A percentile compares a stretch with the other conserved stretches of the same genome.
Evolutionary conservation across 108 stramenopile species (phyloP).

Genomic region (Skeletonema costatum): DNA sequence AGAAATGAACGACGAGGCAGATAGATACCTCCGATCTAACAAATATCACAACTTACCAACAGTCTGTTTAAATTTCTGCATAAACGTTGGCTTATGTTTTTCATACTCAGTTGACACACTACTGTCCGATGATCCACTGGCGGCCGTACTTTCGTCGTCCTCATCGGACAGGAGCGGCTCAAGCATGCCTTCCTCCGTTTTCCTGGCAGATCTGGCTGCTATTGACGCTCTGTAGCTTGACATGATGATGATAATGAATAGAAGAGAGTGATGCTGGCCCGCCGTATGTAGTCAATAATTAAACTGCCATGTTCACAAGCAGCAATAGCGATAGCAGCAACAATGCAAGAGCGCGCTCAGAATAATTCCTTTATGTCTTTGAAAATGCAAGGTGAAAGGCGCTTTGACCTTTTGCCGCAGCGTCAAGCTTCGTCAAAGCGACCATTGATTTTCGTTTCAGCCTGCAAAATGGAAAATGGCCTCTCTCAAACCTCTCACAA

Average conservation of each 20-base stretch:
- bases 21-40: background rate
- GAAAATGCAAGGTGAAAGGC: too few species aligned
- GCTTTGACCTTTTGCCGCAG: too few species aligned
- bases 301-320: too few species aligned
- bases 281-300: background rate
- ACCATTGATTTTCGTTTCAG: background rate
- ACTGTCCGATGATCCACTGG: background rate
- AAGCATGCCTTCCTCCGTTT: background rate
- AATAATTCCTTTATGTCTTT: too few species aligned
- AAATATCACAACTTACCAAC: background rate
- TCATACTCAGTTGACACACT: background rate
- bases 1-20: background rate
- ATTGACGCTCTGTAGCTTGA: background rate
- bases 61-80: background rate
- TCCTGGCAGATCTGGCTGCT: background rate
- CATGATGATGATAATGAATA: background rate
- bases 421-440: too few species aligned
- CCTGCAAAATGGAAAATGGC: background rate
- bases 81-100: background rate
- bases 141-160: background rate
- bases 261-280: background rate
- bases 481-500: too few species aligned
- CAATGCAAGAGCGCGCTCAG: too few species aligned
- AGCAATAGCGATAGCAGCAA: too few species aligned
- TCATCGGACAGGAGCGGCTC: conserved; percentile 4